These are phyloP conservation scores for Aureobasidium melanogenum DNA, from an alignment of 2,329 filamentous ascomycete species.

Conservation along the genomic window DNA sequence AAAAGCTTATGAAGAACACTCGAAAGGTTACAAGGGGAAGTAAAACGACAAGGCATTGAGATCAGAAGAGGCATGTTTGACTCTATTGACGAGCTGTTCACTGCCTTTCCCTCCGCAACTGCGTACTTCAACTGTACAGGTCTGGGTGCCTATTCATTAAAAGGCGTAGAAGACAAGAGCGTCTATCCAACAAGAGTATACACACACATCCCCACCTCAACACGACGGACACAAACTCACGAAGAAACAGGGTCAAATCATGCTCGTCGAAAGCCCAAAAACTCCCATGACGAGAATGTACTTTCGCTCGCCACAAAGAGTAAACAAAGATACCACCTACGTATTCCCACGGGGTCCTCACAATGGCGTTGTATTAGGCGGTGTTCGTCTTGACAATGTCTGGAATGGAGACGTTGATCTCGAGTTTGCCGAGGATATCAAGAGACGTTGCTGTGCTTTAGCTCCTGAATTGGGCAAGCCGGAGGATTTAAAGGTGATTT, in stretches of 20 bases:
- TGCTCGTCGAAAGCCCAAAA: constrained; percentile 62
- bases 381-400: constrained; percentile 3
- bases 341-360: constrained; percentile 6
- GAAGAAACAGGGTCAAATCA: constrained; percentile 53
- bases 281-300: constrained; percentile 6
- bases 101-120: constrained; percentile 45
- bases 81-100: constrained; percentile 46
- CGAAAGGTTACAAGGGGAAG: constrained; percentile 5
- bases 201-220: no score
- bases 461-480: constrained; percentile 30
- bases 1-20: neutral
- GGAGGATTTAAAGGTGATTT: constrained; percentile 60
- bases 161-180: constrained; percentile 64
- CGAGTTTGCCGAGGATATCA: constrained; percentile 8
- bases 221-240: neutral
- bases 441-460: constrained; percentile 55
- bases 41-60: neutral
- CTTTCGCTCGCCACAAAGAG: constrained; percentile 9
- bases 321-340: constrained; percentile 8
- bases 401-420: constrained; percentile 5
- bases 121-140: constrained; percentile 65
- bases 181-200: constrained; percentile 33
- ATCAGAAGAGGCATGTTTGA: constrained; percentile 45
- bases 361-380: constrained; percentile 7
- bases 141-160: constrained; percentile 59